Evolutionary conservation across 345 rosid genomes (phyloP).

Genomic region (Lepidium aucheri): DNA sequence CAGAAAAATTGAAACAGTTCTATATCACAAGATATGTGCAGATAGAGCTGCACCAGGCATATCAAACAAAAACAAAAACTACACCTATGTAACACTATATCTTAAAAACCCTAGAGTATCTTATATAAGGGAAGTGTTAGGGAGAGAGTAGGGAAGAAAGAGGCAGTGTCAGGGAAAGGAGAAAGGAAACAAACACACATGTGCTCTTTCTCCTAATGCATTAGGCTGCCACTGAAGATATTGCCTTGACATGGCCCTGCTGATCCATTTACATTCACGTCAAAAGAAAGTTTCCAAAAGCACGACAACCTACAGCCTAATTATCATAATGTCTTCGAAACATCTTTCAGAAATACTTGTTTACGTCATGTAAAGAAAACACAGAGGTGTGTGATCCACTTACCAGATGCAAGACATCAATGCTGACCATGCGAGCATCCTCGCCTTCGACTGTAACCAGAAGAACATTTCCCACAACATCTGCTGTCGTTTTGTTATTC

Average conservation of each 20-base stretch:
- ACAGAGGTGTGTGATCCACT: constrained; percentile 27
- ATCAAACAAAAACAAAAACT: background rate
- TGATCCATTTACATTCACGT: constrained; percentile 95
- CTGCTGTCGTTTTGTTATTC: constrained; percentile 94
- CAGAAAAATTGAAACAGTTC: background rate
- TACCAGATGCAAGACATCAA: constrained; percentile 97
- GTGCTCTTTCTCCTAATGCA: constrained; percentile 97
- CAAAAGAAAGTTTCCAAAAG: constrained; percentile 61
- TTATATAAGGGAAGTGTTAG: constrained; percentile 59
- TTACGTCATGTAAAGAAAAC: constrained; percentile 33
- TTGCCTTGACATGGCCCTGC: constrained; percentile 99
- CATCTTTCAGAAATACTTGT: constrained; percentile 27
- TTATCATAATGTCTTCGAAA: constrained; percentile 36
- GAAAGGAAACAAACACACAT: constrained; percentile 99
- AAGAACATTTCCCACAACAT: constrained; percentile 95
- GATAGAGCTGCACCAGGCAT: background rate
- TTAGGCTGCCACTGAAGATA: constrained; percentile 98
- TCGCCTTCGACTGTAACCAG: constrained; percentile 89
- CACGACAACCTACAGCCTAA: constrained; percentile 72
- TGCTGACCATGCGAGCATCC: constrained; percentile 97
- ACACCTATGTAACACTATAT: constrained; percentile 6
- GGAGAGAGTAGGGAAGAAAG: constrained; percentile 80
- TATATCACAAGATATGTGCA: background rate
- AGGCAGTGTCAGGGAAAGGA: constrained; percentile 93
- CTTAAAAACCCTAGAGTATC: constrained; percentile 12